Evolutionary conservation across 257 asterid genomes (phyloP), one percentile per base, ranked within the genome.

Genomic region (Solanum etuberosum): DNA sequence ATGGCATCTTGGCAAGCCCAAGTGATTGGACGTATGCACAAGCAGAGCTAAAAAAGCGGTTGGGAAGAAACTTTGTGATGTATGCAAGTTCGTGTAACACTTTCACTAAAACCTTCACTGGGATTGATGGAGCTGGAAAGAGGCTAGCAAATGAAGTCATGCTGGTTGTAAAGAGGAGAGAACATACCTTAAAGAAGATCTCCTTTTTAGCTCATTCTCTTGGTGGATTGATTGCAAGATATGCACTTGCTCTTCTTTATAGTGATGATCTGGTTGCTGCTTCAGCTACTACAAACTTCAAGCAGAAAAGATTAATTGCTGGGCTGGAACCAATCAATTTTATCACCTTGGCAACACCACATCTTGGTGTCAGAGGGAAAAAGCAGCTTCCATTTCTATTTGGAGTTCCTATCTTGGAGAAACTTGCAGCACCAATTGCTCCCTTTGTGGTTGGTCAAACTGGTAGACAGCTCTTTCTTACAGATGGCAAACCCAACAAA

Each of bases 201-300:
- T 97, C 99, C 43, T 95, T 97, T 92, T 83, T 97, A 89, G 96
- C 98, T 84, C 99, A 97, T 95, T 97, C 99, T 85, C 98, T 97
- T 83, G 99, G 99, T 90, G 99, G 99, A 86, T 90, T 95, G 87
- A 92, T 97, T 86, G 95, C 99, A 63, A 94, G 99, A 97, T 95
- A 94, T 83, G 99, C 98, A 43, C 67, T 94, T 85, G 94, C 96
- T 89, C 92, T 93, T 89, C 94, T 97, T 80, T 95, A 93, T 91
- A 88, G 85, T 74, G 90, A 87, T 85, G 91, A 87, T 89, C 16
- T n/a, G 16, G 70, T n/a, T 61, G 70, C 32, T 61, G 51, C 65
- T n/a, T 81, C 85, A 61, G 54, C 84, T 89, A 88, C 92, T 72
- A 90, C 94, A 71, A 90, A 67, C 35, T 0, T 61, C 70, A 61